phyloP scores from a whole-genome alignment of 2,329 filamentous ascomycete species.

The Ascochyta pisi region DNA sequence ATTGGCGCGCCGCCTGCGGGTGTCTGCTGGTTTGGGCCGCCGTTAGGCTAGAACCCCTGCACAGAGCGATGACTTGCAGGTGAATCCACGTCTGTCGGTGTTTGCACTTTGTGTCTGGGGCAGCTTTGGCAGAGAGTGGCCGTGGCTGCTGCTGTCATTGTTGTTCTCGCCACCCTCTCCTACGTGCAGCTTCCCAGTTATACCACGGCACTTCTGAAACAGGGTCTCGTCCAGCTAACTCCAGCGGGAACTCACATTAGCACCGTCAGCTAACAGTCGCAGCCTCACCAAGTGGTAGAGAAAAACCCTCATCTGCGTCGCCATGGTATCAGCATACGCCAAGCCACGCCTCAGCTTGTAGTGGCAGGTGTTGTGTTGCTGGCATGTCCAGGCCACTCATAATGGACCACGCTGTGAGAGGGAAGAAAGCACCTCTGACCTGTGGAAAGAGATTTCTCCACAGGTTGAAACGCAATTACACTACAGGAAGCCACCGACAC shows the following conservation, averaged over 20 bases:
- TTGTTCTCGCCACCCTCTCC: background rate
- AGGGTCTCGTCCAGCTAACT: background rate
- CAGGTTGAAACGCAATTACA: too few relatives aligned
- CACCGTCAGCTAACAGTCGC: background rate
- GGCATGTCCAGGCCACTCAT: background rate
- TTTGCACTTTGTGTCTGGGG: background rate
- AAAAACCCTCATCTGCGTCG: background rate
- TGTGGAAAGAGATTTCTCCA: too few relatives aligned
- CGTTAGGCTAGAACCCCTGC: slow-evolving; percentile 14
- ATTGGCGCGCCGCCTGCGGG: slow-evolving; percentile 23
- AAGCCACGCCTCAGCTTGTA: background rate
- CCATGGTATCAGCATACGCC: background rate
- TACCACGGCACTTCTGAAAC: background rate
- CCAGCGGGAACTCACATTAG: slow-evolving; percentile 5
- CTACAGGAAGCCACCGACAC: too few relatives aligned
- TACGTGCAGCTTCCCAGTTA: background rate
- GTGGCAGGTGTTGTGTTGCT: background rate
- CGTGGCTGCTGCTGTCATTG: background rate
- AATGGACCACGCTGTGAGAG: too few relatives aligned
- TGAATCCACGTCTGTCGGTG: background rate
- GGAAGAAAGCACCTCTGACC: too few relatives aligned
- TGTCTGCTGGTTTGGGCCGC: slow-evolving; percentile 13
- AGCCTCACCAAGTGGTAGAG: background rate
- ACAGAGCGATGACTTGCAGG: slow-evolving; percentile 6
- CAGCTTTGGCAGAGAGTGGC: background rate